Evolutionary conservation across 108 stramenopile species (phyloP).

Genomic region (Asterionellopsis glacialis): DNA sequence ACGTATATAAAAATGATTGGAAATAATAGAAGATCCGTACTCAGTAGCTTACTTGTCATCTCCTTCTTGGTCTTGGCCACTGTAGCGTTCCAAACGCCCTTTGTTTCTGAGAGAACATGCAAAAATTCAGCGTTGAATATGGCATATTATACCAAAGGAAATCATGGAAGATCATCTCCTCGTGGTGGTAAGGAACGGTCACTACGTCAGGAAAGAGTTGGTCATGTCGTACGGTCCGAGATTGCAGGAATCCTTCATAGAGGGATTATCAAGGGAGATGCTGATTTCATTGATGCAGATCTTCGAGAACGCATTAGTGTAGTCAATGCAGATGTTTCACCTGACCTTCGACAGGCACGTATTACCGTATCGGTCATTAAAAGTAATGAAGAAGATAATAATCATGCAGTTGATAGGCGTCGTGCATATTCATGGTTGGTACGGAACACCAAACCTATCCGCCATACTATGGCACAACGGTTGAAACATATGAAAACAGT

Average conservation of each 20-base stretch:
- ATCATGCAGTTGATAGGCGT: slow-evolving; percentile 53
- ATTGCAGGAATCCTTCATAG: slow-evolving; percentile 56
- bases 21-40: no score
- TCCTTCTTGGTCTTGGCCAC: no score
- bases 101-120: no score
- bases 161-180: slow-evolving; percentile 1
- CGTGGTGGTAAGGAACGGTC: slow-evolving; percentile 40
- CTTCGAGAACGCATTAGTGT: slow-evolving; percentile 68
- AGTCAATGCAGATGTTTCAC: slow-evolving; percentile 75
- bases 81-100: no score
- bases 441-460: slow-evolving; percentile 61
- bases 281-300: slow-evolving; percentile 57
- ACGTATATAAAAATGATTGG: no score
- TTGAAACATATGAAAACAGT: slow-evolving; percentile 81
- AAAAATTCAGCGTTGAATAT: neutral
- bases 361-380: slow-evolving; percentile 69
- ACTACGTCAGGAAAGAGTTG: slow-evolving; percentile 83
- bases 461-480: slow-evolving; percentile 70
- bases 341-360: slow-evolving; percentile 84
- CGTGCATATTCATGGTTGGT: slow-evolving; percentile 84
- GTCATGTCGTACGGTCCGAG: slow-evolving; percentile 74
- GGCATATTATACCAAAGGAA: neutral
- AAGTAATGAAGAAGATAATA: slow-evolving; percentile 9
- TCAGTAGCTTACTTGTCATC: no score
- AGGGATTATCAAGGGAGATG: slow-evolving; percentile 43